Conservation (phyloP, 2,329 filamentous ascomycete species). For the Alternaria ethzedia region DNA sequence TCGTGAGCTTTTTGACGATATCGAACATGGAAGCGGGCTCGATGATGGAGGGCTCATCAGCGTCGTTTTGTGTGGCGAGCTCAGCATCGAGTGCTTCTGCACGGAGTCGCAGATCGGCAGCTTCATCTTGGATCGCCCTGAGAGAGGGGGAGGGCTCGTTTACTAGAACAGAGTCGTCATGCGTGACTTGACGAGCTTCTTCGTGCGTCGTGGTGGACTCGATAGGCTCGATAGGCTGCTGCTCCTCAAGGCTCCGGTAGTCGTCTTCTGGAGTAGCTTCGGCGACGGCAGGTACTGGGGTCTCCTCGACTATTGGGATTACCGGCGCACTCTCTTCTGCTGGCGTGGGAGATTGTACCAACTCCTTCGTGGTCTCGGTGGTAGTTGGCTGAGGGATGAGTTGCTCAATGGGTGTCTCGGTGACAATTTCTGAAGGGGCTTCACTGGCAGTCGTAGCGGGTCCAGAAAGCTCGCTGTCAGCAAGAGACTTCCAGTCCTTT, state of each 20-base stretch:
- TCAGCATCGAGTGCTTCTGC: constrained; percentile 34
- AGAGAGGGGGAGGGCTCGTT: constrained; percentile 32
- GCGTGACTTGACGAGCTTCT: neutral
- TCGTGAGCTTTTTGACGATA: constrained; percentile 34
- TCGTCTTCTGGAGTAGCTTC: constrained; percentile 1
- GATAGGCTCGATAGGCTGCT: neutral
- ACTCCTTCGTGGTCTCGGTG: neutral
- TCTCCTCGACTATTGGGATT: neutral
- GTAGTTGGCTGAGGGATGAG: neutral
- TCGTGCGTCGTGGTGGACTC: neutral
- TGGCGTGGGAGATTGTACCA: constrained; percentile 1
- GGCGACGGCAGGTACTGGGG: neutral
- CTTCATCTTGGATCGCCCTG: constrained; percentile 34
- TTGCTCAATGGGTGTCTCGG: constrained; percentile 1
- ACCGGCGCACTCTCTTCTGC: neutral
- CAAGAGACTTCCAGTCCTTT: constrained; percentile 15
- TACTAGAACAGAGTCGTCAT: neutral
- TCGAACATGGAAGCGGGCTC: constrained; percentile 33
- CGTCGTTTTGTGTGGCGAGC: constrained; percentile 14
- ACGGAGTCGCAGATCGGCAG: constrained; percentile 33
- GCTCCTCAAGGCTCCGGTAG: neutral
- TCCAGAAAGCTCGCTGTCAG: neutral
- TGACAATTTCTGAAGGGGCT: neutral
- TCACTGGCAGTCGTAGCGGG: constrained; percentile 6
- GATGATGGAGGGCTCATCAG: constrained; percentile 17